phyloP scores from a whole-genome alignment of 2,329 filamentous ascomycete genomes.

The Paecilomyces sp. region DNA sequence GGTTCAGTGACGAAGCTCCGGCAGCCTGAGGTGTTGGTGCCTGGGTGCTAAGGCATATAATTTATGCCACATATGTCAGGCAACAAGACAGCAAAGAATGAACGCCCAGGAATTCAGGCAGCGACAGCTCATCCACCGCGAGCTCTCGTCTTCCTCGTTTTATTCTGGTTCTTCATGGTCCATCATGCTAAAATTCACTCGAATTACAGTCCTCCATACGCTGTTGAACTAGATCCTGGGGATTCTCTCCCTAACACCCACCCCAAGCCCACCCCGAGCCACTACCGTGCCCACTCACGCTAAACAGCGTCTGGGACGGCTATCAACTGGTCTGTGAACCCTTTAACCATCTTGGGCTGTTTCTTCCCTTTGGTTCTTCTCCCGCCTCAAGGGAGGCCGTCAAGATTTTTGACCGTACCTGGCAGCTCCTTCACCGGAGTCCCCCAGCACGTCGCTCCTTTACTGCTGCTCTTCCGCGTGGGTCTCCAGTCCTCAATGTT shows the following conservation, averaged over 20 bases:
- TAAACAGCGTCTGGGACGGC: neutral
- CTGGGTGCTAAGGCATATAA: conserved; percentile 13
- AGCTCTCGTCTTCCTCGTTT: neutral
- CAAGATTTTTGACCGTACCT: conserved; percentile 41
- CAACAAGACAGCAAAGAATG: conserved; percentile 1
- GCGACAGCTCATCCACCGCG: neutral
- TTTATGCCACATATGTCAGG: neutral
- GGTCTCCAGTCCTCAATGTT: conserved; percentile 32
- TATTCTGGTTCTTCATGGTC: neutral
- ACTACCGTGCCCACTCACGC: neutral
- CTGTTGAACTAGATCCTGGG: neutral
- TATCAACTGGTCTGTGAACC: conserved; percentile 3
- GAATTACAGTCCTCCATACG: neutral
- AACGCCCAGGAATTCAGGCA: conserved; percentile 3
- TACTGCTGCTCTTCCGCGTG: conserved; percentile 22
- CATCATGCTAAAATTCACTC: neutral
- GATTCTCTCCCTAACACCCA: neutral
- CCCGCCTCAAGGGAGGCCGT: conserved; percentile 17
- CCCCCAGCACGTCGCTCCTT: conserved; percentile 37
- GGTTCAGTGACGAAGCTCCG: conserved; percentile 36
- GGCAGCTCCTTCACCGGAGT: conserved; percentile 36
- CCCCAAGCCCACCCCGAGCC: neutral
- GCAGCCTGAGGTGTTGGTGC: conserved; percentile 19
- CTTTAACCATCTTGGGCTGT: conserved; percentile 4
- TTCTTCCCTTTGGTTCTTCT: conserved; percentile 10